Conservation (phyloP, 2,329 filamentous ascomycete species). For the Fusarium sarcochroum region DNA sequence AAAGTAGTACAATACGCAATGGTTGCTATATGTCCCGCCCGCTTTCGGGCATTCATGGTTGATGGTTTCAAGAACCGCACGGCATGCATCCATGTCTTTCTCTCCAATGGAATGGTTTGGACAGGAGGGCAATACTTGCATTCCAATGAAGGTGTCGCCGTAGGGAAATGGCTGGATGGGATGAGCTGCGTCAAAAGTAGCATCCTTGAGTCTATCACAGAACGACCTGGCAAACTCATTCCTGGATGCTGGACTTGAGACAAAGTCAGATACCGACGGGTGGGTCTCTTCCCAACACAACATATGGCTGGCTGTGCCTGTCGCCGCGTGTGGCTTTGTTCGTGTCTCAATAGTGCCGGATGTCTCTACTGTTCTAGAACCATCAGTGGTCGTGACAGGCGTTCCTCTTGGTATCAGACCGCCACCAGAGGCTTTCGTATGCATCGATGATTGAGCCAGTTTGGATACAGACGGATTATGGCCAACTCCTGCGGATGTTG, state of each 20-base stretch:
- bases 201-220: conserved; percentile 1
- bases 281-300: conserved; percentile 8
- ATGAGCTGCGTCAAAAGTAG: background rate
- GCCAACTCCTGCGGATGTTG: background rate
- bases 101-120: background rate
- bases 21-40: background rate
- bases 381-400: no score
- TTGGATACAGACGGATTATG: background rate
- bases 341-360: background rate
- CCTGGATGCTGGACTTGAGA: conserved; percentile 2
- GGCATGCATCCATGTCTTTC: background rate
- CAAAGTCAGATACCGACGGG: conserved; percentile 1
- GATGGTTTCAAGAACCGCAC: conserved; percentile 5
- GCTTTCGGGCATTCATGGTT: background rate
- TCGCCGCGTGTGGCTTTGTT: conserved; percentile 1
- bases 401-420: background rate
- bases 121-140: conserved; percentile 2
- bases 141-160: conserved; percentile 4
- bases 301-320: conserved; percentile 4
- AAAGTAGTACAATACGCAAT: conserved; percentile 3
- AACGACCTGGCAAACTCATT: conserved; percentile 4
- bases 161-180: background rate
- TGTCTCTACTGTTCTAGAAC: background rate
- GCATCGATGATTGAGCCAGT: background rate
- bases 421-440: background rate